Base-by-base conservation (phyloP, 1,284 basidiomycete species). In the Malassezia nana region DNA sequence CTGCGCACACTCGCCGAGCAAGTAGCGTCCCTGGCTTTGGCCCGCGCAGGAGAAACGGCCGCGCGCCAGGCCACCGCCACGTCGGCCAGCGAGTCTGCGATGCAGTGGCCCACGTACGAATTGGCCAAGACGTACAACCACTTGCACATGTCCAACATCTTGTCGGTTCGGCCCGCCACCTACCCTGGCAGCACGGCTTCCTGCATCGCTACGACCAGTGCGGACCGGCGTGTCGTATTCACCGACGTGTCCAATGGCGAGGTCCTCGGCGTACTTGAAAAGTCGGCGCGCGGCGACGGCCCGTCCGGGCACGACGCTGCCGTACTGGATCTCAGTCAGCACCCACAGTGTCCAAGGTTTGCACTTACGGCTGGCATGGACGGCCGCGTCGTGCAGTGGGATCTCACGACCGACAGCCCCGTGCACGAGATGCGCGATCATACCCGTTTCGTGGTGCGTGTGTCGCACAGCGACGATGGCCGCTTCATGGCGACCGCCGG, bases 351-450 rank as follows among this genome's bases (percentile, higher is more conserved):
- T 39, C 38, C 59, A 7, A 33, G 63, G 22, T 67, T 64, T 30
- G 42, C 66, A 18, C 43, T 69, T 30, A 66, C 60, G 25, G 59
- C 60, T 2, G 65, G 68, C 0, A 70, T 70, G 66, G 69, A 72
- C 24, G 66, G 58, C 10, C 63, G 42, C 6, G 61, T 69, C 31
- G 58, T 71, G 9, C 50, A 70, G 18, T 69, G 66, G 66, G 67
- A 71, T 48, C 44, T 65, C 41, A 31, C 48, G 53, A 33, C 57
- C 32, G 42, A 58, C 7, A 43, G 33, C 24, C 50, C 60, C 4
- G 42, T 69, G 0, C 67, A 69, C 54, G 53, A 57, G 9, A 49
- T 72, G 16, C 40, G 49, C 2, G 59, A 67, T 33, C 69, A 72
- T 29, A 35, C 45, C 7, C 64, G 59, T 18, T 72, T 71, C 46